A percentile compares a stretch with the other conserved stretches of the same genome.
phyloP scores from a whole-genome alignment of 2,329 filamentous ascomycete species.

The Davidsoniella australis region DNA sequence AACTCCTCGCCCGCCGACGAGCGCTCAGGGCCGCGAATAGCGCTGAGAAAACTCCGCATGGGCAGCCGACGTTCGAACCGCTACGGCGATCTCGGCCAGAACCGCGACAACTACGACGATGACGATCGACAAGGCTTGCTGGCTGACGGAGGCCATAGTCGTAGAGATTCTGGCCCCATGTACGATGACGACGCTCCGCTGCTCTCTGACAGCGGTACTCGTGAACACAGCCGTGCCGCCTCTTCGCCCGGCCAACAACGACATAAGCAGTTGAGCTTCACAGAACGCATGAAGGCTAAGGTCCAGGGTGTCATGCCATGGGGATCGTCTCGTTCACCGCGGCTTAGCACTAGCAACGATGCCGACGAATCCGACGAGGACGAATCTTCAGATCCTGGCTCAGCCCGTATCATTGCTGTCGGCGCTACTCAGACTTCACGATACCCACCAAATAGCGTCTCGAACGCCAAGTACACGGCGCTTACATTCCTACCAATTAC shows the following conservation, averaged over 20 bases:
- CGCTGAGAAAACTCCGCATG: conserved; percentile 54
- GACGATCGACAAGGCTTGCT: conserved; percentile 53
- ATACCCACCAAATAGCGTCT: conserved; percentile 81
- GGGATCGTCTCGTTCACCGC: conserved; percentile 12
- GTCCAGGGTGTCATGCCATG: conserved; percentile 51
- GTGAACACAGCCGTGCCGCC: conserved; percentile 4
- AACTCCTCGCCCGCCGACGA: conserved; percentile 15
- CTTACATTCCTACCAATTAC: conserved; percentile 89
- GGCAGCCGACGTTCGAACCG: conserved; percentile 37
- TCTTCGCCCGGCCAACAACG: conserved; percentile 3
- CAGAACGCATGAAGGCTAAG: conserved; percentile 19
- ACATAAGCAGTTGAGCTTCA: conserved; percentile 1
- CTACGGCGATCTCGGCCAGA: conserved; percentile 43
- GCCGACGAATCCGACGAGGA: conserved; percentile 29
- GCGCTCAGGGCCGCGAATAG: conserved; percentile 35
- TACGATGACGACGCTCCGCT: conserved; percentile 62
- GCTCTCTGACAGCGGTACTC: conserved; percentile 28
- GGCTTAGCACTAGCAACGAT: conserved; percentile 17
- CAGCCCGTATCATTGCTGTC: conserved; percentile 59
- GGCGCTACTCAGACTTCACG: conserved; percentile 55
- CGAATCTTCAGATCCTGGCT: conserved; percentile 43
- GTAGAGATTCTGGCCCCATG: conserved; percentile 40
- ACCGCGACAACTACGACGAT: conserved; percentile 33
- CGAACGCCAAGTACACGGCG: conserved; percentile 94
- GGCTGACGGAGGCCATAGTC: conserved; percentile 38